Base-by-base conservation (phyloP, 2,329 filamentous ascomycete genomes). In the Scortechinia acanthostroma region DNA sequence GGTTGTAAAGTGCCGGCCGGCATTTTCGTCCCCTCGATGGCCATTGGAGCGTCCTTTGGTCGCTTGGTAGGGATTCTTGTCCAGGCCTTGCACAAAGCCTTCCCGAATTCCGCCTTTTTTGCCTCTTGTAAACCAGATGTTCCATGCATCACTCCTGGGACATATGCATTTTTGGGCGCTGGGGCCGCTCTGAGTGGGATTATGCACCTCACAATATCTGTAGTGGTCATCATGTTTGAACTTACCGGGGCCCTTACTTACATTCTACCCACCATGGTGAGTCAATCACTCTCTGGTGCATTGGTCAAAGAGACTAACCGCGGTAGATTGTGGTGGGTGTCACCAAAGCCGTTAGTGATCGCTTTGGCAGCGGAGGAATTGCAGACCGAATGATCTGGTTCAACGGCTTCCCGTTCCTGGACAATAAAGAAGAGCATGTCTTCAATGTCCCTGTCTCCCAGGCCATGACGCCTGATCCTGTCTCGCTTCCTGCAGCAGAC, bases 181-280 rank as follows among this genome's bases (percentile, higher is more conserved):
- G 93, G 83, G 0, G 91, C 93, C 2, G 88, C 93, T 0, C 72
- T 98, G 20, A 91, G 87, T 60, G 93, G 93, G 6, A 96, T 97
- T 58, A 98, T 97, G 91, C 93, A 97, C 63, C 87, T 98, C 50
- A 96, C 91, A 0, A 83, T 98, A 15, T 94, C 91, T 0, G 90
- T 98, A 6, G 91, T 96, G 2, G 93, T 98, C 56, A 98, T 98
- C 63, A 97, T 98, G 93, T 97, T 97, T 58, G 93, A 98, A 64
- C 76, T 98, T 43, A 98, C 93, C 0, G 93, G 93, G n/a, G 93
- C 93, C 4, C 69, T 97, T 48, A 95, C 91, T 2, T 98, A 98
- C 58, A 97, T 98, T 51, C 70, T 98, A 21, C 93, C 93, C 0
- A 97, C 91, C 14, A 98, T 98, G 35, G 35, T 40, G 10, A 10